Evolutionary conservation across 768 basidiomycete genomes (phyloP), one percentile per base, ranked within the genome.

Genomic region (Kwoniella bestiolae): DNA sequence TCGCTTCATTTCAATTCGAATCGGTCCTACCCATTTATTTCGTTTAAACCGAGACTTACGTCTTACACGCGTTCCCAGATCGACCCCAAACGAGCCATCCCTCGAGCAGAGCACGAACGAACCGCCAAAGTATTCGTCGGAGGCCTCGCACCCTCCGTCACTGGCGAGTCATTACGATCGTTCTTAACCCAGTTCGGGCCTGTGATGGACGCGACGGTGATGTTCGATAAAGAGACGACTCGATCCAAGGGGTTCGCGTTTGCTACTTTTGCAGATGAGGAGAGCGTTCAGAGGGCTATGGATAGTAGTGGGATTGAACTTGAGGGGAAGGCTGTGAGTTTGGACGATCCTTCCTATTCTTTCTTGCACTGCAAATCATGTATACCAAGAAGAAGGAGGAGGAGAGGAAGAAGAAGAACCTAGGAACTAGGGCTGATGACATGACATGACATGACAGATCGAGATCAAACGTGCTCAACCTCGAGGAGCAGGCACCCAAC

Each of bases 11-110:
- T n/a, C n/a, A n/a, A n/a, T n/a, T n/a, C n/a, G n/a, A n/a, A n/a
- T n/a, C n/a, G n/a, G n/a, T n/a, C n/a, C n/a, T n/a, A n/a, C n/a
- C n/a, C n/a, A n/a, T n/a, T n/a, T n/a, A n/a, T n/a, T n/a, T n/a
- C n/a, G n/a, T n/a, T n/a, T n/a, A n/a, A n/a, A n/a, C n/a, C n/a
- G n/a, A n/a, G n/a, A n/a, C n/a, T n/a, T n/a, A n/a, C n/a, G n/a
- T n/a, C n/a, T n/a, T n/a, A n/a, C n/a, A n/a, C n/a, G n/a, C n/a
- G n/a, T n/a, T n/a, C n/a, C n/a, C n/a, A 99, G 95, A 99, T 99
- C 80, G 96, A 99, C 78, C 96, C 96, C n/a, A 99, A 99, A 83
- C 89, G 95, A 60, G 96, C 96, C 2, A 96, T 98, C 70, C 96
- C 96, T 9, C 86, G 94, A 67, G 91, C 94, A 80, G 96, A 98